Evolutionary conservation across 1,139 yeast genomes (phyloP), one percentile per base, ranked within the genome.

Genomic region (Kluyveromyces marxianus): DNA sequence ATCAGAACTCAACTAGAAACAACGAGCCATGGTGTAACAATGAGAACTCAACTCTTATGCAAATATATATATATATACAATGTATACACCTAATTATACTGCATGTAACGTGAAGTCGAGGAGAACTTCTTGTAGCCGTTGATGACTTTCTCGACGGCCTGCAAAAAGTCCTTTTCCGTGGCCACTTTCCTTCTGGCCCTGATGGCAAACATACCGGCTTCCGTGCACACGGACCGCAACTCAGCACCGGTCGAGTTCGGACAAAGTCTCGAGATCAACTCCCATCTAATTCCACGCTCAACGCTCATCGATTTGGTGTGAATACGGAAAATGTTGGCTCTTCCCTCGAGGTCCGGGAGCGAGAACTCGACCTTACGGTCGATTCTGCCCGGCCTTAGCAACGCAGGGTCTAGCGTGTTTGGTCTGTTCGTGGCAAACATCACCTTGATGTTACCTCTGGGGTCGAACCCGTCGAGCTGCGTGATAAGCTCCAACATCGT

Each of bases 361-460:
- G 95, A 83, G 65, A 92, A 94, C 68, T 92, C 98, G 40, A 92
- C 98, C 69, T 92, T 92, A 68, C 99, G 83, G 70, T 92, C 99
- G 59, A 94, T 83, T 72, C 98, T 84, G 42, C 99, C 98, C 3
- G 98, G 98, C 69, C 98, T 83, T 66, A 94, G 76, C 64, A 92
- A 75, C 5, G 99, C 99, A 26, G 98, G 99, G 63, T 94, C 98
- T 62, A 94, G 77, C 0, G 97, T 92, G 66, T 94, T 95, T 49
- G 97, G 97, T 67, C 98, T 77, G 69, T 94, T 92, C 25, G 98
- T 92, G 41, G 99, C 99, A 70, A 92, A 92, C 97, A 92, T 92
- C 47, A 92, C 98, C 72, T 92, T 92, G 68, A 92, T 92, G 67
- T 92, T 92, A 61, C 97, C 97, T 69, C 97, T 83, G 50, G 98